Percentiles rank a stretch among this genome's conserved stretches.
Evolutionary conservation across 306 rosid genomes (phyloP).

Genomic region (Casuarina glauca): DNA sequence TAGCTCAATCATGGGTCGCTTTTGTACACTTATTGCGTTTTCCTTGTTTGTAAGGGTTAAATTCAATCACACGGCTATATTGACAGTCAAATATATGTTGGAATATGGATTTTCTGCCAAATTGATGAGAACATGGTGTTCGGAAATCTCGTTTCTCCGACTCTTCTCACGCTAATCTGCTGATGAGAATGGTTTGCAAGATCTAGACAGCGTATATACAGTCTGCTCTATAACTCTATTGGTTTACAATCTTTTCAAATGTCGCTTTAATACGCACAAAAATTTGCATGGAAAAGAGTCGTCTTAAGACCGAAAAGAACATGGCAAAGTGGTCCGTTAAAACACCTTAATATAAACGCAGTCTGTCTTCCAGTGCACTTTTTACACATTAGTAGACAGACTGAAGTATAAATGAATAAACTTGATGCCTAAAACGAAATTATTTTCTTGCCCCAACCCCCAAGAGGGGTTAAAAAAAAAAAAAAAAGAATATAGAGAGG

Average conservation of each 20-base stretch:
- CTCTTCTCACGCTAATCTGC: neutral
- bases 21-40: constrained; percentile 18
- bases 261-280: no score
- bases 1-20: neutral
- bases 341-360: no score
- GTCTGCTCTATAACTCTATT: neutral
- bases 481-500: neutral
- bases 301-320: no score
- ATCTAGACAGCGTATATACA: neutral
- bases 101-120: constrained; percentile 1
- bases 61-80: neutral
- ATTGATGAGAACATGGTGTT: constrained; percentile 11
- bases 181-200: neutral
- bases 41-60: constrained; percentile 16
- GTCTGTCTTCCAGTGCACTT: no score
- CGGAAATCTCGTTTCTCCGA: neutral
- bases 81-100: constrained; percentile 11
- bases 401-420: no score
- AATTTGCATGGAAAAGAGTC: no score
- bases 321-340: no score
- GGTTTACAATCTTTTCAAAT: no score
- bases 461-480: neutral
- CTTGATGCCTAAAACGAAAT: neutral
- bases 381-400: no score
- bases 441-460: no score